Percentiles rank a stretch among this genome's conserved stretches.
phyloP scores from a whole-genome alignment of 2,329 filamentous ascomycete genomes.

The Venturia aucupariae region DNA sequence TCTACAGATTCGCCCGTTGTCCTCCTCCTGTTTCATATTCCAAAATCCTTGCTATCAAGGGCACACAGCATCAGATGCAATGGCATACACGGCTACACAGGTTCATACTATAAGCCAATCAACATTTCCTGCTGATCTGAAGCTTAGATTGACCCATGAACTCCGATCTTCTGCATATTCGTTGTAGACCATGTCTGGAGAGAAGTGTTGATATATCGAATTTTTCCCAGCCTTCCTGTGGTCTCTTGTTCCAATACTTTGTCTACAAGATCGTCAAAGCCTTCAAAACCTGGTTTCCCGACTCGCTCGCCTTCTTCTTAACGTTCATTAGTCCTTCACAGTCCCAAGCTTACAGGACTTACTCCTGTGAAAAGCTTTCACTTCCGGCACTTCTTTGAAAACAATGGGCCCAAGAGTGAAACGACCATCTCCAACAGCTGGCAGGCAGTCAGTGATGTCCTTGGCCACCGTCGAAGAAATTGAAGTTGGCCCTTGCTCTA shows the following conservation, averaged over 20 bases:
- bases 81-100: not conserved
- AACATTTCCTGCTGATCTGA: not conserved
- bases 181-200: not conserved
- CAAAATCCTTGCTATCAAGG: not conserved
- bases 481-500: not conserved
- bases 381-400: not conserved
- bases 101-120: not conserved
- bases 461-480: not conserved
- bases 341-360: too few species aligned
- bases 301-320: not conserved
- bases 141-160: not conserved
- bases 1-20: not conserved
- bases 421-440: not conserved
- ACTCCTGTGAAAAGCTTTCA: not conserved
- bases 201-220: not conserved
- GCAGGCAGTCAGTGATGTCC: not conserved
- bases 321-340: not conserved
- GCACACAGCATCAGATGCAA: not conserved
- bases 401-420: not conserved
- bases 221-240: not conserved
- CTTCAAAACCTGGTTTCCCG: not conserved
- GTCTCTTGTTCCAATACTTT: not conserved
- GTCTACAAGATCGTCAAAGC: not conserved
- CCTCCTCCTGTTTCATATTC: not conserved
- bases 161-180: not conserved